A percentile compares a stretch with the other conserved stretches of the same genome.
These are phyloP conservation scores for Aureobasidium sp. DNA, from an alignment of 2,329 filamentous ascomycete species.

Conservation along the genomic window DNA sequence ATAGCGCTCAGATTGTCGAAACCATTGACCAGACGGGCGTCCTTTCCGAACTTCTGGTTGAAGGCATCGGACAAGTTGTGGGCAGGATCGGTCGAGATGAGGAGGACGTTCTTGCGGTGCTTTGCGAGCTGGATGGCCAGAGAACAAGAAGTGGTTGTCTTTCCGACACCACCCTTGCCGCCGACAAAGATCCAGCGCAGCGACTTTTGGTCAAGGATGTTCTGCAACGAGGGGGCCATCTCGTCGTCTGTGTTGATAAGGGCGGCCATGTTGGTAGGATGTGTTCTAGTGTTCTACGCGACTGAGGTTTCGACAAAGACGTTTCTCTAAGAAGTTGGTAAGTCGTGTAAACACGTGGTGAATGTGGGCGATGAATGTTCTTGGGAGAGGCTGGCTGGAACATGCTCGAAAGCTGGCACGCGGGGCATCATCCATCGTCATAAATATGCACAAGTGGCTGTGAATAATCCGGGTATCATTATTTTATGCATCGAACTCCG, in stretches of 20 bases:
- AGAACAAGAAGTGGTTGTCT: conserved; percentile 98
- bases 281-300: background rate
- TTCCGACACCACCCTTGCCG: conserved; percentile 95
- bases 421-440: background rate
- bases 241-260: conserved; percentile 51
- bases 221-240: conserved; percentile 88
- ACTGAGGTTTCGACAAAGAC: background rate
- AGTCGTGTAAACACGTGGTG: conserved; percentile 1
- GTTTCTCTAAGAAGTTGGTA: too few relatives aligned
- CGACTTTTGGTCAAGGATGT: conserved; percentile 87
- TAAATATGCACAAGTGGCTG: background rate
- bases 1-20: conserved; percentile 93
- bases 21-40: conserved; percentile 83
- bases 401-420: background rate
- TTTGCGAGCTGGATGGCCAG: conserved; percentile 95
- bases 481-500: conserved; percentile 4
- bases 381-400: background rate
- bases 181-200: conserved; percentile 99
- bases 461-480: background rate
- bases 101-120: conserved; percentile 86
- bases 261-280: conserved; percentile 11
- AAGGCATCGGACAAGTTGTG: conserved; percentile 98
- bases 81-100: conserved; percentile 96
- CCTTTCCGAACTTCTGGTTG: conserved; percentile 98
- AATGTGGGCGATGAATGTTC: background rate